Evolutionary conservation across 768 basidiomycete species (phyloP).

Genomic region (Amanita jacksonii): DNA sequence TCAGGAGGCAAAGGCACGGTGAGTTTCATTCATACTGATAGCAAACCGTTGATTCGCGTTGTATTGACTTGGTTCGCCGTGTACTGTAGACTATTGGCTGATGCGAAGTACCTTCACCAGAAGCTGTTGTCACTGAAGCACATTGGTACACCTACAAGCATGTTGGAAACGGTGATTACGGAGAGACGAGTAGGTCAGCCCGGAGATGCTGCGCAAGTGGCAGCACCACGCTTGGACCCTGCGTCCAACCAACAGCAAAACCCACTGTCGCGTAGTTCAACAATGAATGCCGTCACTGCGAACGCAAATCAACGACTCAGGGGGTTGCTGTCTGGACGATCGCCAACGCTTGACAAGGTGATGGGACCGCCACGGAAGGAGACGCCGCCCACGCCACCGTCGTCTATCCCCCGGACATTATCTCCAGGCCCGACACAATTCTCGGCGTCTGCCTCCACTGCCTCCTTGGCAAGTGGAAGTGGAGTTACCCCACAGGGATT

Average conservation of each 20-base stretch:
- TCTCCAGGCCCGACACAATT: constrained; percentile 11
- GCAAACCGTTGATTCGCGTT: constrained; percentile 3
- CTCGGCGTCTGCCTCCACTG: constrained; percentile 6
- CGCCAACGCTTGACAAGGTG: constrained; percentile 26
- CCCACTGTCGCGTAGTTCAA: constrained; percentile 22
- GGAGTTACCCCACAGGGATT: neutral
- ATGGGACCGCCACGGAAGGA: constrained; percentile 23
- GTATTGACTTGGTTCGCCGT: constrained; percentile 4
- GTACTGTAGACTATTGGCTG: constrained; percentile 58
- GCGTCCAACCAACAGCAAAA: constrained; percentile 8
- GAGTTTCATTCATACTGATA: constrained; percentile 17
- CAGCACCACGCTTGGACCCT: constrained; percentile 13
- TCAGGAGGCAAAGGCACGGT: constrained; percentile 83
- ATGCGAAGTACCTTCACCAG: constrained; percentile 68
- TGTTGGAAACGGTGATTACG: constrained; percentile 78
- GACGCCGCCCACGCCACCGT: constrained; percentile 18
- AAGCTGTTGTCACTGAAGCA: constrained; percentile 71
- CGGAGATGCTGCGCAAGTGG: constrained; percentile 9
- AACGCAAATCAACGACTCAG: constrained; percentile 40
- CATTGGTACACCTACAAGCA: constrained; percentile 57
- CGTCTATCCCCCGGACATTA: constrained; percentile 16
- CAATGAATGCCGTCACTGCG: constrained; percentile 17
- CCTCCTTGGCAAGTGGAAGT: neutral
- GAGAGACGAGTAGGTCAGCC: constrained; percentile 58
- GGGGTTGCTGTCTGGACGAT: constrained; percentile 32